Conservation (phyloP, 495 filamentous ascomycete species). For the Aspergillus sclerotiicarbonarius region DNA sequence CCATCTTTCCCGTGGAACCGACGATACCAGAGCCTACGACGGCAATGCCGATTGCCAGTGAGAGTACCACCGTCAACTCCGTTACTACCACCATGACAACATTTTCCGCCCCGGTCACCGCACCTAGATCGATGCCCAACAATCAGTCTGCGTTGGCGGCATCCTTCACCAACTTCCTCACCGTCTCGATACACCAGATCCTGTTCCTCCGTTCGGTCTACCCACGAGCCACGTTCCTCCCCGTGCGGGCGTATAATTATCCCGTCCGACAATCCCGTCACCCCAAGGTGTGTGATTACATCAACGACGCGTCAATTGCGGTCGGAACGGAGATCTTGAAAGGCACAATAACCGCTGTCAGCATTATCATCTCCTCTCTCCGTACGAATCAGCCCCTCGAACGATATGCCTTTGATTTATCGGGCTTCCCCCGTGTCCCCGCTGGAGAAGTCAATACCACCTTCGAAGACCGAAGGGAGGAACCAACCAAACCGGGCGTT, state of each 20-base stretch:
- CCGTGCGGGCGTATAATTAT: conserved; percentile 81
- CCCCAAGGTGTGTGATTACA: conserved; percentile 87
- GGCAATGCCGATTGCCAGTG: conserved; percentile 52
- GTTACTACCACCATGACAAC: conserved; percentile 49
- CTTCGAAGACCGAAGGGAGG: conserved; percentile 51
- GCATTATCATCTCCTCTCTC: conserved; percentile 69
- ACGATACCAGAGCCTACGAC: conserved; percentile 34
- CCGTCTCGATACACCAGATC: conserved; percentile 87
- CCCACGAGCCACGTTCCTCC: conserved; percentile 74
- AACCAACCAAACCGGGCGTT: conserved; percentile 40
- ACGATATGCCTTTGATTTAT: conserved; percentile 82
- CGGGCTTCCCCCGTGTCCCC: conserved; percentile 66
- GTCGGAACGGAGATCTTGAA: conserved; percentile 71
- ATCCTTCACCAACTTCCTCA: conserved; percentile 70
- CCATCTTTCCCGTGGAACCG: conserved; percentile 39
- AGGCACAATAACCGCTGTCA: conserved; percentile 67
- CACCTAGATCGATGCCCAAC: conserved; percentile 43
- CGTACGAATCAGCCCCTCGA: conserved; percentile 61
- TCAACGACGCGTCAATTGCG: conserved; percentile 76
- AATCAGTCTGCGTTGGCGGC: conserved; percentile 48
- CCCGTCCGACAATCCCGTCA: conserved; percentile 87
- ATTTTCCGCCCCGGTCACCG: conserved; percentile 43
- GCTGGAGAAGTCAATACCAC: conserved; percentile 48
- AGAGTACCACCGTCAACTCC: conserved; percentile 38
- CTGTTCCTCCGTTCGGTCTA: conserved; percentile 86